These are phyloP conservation scores for Hypericum perforatum DNA, from an alignment of 345 rosid species.

Conservation along the genomic window DNA sequence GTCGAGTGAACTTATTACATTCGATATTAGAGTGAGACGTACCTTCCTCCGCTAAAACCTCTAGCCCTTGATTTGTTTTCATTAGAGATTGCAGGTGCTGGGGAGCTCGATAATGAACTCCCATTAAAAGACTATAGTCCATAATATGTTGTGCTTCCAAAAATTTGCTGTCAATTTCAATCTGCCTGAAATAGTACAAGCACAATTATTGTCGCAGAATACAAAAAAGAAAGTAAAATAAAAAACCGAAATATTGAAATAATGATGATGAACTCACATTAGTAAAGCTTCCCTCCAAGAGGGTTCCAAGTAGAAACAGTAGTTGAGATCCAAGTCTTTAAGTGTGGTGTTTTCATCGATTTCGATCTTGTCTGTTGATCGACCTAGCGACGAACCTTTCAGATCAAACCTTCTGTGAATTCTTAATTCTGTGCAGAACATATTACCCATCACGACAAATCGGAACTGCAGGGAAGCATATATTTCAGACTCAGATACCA, in stretches of 20 bases:
- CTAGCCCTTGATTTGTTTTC: not conserved
- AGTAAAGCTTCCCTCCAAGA: constrained; percentile 30
- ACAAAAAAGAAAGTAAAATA: not conserved
- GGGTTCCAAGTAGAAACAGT: constrained; percentile 40
- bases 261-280: constrained; percentile 24
- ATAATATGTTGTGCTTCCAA: constrained; percentile 44
- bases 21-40: not conserved
- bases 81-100: constrained; percentile 24
- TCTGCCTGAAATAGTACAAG: constrained; percentile 30
- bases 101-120: constrained; percentile 32
- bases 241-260: not conserved
- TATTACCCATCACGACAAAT: constrained; percentile 39
- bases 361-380: constrained; percentile 24
- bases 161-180: constrained; percentile 47
- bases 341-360: constrained; percentile 30
- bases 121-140: constrained; percentile 48
- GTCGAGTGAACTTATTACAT: too few relatives aligned
- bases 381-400: constrained; percentile 48
- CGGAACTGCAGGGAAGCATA: constrained; percentile 36
- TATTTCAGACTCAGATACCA: constrained; percentile 21
- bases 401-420: constrained; percentile 41
- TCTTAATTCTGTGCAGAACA: constrained; percentile 24
- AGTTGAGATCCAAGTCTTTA: constrained; percentile 44
- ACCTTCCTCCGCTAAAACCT: not conserved
- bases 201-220: too few relatives aligned